Evolutionary conservation across 2,329 filamentous ascomycete genomes (phyloP), one percentile per base, ranked within the genome.

Genomic region (Microdochium paspali): DNA sequence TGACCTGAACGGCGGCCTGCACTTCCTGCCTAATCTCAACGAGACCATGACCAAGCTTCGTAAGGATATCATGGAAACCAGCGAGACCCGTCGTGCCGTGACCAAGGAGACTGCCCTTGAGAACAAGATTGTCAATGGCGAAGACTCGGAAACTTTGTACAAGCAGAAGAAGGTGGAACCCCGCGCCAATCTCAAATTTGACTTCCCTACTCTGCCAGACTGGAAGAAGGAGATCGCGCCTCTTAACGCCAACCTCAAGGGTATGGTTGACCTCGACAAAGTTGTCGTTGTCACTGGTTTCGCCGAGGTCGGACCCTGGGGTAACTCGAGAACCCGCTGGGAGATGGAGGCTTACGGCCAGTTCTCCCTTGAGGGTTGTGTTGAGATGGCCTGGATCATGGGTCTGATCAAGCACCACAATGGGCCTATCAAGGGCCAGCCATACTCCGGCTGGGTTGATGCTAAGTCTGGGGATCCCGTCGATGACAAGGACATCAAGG

Each of bases 351-450:
- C 93, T 1, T 84, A 90, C 56, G 93, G 93, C 63, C 80, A 95
- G 62, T 98, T 98, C 73, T 97, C 93, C 9, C 80, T 98, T 13
- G 94, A 98, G 68, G 93, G 93, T 25, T 97, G 93, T 61, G 85
- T 98, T 51, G 93, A 98, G 70, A 98, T 98, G 93, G 90, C 93
- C 26, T 98, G 93, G 93, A 89, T 98, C 67, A 98, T 97, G 91
- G 93, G 93, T 62, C 82, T 97, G 50, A 97, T 98, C 74, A 96
- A 91, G 77, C 95, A 98, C 68, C 88, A 95, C 74, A 97, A 97
- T 58, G 93, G 93, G 18, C 84, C 85, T 26, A 81, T 98, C 65
- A 98, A 98, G 74, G 93, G 93, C 65, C 86, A 95, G 72, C 86
- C 86, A 54, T 97, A 98, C 72, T 89, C 91, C 56, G 93, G 93